phyloP scores from a whole-genome alignment of 148 eudicot species.

The Salicornia ramosissima region DNA sequence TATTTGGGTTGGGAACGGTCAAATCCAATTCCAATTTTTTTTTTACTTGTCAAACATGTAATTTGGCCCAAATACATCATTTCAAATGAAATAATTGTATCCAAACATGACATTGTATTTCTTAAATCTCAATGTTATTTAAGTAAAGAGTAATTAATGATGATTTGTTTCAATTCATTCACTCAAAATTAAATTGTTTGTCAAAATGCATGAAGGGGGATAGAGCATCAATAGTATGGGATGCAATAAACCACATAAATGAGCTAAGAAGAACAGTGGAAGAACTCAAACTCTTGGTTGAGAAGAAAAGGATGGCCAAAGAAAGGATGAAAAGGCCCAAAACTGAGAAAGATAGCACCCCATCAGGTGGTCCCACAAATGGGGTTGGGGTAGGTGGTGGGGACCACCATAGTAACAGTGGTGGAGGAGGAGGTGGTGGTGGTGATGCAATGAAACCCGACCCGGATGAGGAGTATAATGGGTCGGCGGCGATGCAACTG shows the following conservation, averaged over 20 bases:
- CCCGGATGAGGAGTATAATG: slow-evolving; percentile 35
- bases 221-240: slow-evolving; percentile 74
- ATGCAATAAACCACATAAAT: slow-evolving; percentile 72
- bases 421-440: slow-evolving; percentile 1
- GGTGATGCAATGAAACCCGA: slow-evolving; percentile 25
- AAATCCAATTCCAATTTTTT: no score
- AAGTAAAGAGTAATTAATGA: no score
- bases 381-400: slow-evolving; percentile 17
- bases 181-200: background rate
- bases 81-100: no score
- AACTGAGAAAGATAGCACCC: slow-evolving; percentile 18
- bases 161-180: no score
- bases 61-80: no score
- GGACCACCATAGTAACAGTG: background rate
- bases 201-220: slow-evolving; percentile 36
- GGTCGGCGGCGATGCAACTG: slow-evolving; percentile 31
- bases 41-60: no score
- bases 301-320: slow-evolving; percentile 52
- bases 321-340: slow-evolving; percentile 64
- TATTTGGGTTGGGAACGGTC: no score
- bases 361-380: slow-evolving; percentile 20
- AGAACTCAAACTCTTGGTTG: slow-evolving; percentile 68
- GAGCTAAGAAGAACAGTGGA: slow-evolving; percentile 63
- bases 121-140: no score
- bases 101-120: no score